Conservation (phyloP, 306 rosid species). For the Vachellia pachyceras region DNA sequence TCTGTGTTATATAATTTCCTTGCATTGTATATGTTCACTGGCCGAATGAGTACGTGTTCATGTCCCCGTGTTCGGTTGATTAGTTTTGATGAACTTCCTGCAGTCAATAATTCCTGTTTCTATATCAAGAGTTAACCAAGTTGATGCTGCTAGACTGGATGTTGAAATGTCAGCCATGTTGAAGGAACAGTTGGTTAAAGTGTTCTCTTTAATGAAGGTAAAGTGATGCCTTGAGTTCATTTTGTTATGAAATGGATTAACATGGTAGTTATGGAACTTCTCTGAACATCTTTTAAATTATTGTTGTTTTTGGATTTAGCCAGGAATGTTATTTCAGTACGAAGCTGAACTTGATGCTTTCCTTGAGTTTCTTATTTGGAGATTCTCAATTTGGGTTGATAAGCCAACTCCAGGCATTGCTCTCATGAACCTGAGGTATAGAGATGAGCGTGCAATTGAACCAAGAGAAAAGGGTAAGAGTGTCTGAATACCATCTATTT, state of each 20-base stretch:
- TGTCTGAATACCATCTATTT: slow-evolving; percentile 36
- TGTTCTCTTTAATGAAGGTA: slow-evolving; percentile 96
- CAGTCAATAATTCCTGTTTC: slow-evolving; percentile 78
- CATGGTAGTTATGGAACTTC: slow-evolving; percentile 7
- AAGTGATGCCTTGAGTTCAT: slow-evolving; percentile 21
- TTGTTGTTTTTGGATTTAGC: slow-evolving; percentile 75
- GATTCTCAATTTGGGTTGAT: slow-evolving; percentile 98
- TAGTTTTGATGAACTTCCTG: slow-evolving; percentile 28
- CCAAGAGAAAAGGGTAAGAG: slow-evolving; percentile 75
- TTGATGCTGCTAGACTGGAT: slow-evolving; percentile 93
- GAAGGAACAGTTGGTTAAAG: slow-evolving; percentile 96
- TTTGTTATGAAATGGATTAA: slow-evolving; percentile 9
- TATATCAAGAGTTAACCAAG: slow-evolving; percentile 94
- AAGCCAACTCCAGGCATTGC: slow-evolving; percentile 97
- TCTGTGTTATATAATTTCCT: not conserved
- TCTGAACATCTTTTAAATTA: slow-evolving; percentile 37
- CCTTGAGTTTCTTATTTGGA: slow-evolving; percentile 97
- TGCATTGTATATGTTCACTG: not conserved
- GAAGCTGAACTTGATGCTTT: slow-evolving; percentile 91
- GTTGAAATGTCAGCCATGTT: slow-evolving; percentile 98
- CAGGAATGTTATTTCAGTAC: slow-evolving; percentile 99
- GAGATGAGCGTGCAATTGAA: slow-evolving; percentile 87
- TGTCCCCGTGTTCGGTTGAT: not conserved
- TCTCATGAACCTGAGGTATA: slow-evolving; percentile 94
- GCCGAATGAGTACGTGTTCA: not conserved